Conservation (phyloP, 2,329 filamentous ascomycete genomes). For the Fusarium miscanthi region DNA sequence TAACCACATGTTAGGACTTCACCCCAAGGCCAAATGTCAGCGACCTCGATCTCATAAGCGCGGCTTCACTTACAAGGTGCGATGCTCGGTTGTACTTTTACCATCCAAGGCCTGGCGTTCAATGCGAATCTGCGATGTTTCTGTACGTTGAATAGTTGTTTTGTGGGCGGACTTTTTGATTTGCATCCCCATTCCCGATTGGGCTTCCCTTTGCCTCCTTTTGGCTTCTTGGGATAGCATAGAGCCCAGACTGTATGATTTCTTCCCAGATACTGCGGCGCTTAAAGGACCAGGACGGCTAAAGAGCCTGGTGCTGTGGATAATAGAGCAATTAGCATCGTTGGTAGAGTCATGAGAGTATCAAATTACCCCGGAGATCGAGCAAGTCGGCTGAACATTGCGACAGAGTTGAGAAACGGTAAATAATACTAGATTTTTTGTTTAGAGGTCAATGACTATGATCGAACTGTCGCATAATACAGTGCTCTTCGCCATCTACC, state of each 20-base stretch:
- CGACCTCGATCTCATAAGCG: conserved; percentile 9
- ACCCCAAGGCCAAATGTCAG: conserved; percentile 20
- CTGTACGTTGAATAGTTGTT: conserved; percentile 23
- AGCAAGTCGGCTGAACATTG: conserved; percentile 39
- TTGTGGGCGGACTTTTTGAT: neutral
- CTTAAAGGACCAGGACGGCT: conserved; percentile 16
- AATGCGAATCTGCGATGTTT: conserved; percentile 29
- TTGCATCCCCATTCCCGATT: neutral
- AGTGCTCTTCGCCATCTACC: neutral
- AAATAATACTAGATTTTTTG: neutral
- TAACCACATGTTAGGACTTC: conserved; percentile 46
- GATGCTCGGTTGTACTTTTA: conserved; percentile 5
- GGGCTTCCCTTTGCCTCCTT: neutral
- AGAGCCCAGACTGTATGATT: neutral
- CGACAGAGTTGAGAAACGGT: neutral
- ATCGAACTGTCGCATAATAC: neutral
- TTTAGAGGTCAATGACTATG: neutral
- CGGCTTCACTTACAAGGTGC: conserved; percentile 36
- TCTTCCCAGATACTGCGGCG: neutral
- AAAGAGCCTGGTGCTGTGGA: conserved; percentile 28
- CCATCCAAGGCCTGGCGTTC: neutral
- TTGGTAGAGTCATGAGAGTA: neutral
- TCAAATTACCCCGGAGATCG: conserved; percentile 31
- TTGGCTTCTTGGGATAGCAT: neutral
- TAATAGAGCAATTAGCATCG: conserved; percentile 14